phyloP scores from a whole-genome alignment of 805 yeast genomes.

The Candida hungchunana region DNA sequence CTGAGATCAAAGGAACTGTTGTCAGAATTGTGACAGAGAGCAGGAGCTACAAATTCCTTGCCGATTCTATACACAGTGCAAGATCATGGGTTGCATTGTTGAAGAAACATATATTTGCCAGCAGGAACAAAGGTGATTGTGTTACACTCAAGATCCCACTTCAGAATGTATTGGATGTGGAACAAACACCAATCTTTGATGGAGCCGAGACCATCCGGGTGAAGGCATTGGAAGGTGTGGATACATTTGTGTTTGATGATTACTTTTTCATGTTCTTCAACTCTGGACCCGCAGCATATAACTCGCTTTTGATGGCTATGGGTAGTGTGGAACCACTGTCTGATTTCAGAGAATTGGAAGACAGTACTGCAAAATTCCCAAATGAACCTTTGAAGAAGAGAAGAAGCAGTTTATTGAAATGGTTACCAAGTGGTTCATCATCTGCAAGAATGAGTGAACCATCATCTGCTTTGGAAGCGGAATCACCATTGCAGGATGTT shows the following conservation, averaged over 20 bases:
- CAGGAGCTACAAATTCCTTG: conserved; percentile 58
- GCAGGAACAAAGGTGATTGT: conserved; percentile 63
- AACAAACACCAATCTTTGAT: conserved; percentile 51
- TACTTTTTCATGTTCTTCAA: conserved; percentile 66
- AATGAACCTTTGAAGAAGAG: no score
- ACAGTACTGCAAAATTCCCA: conserved; percentile 7
- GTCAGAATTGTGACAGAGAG: conserved; percentile 54
- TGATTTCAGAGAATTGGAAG: conserved; percentile 2
- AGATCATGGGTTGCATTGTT: conserved; percentile 74
- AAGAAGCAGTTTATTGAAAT: no score
- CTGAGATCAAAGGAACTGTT: conserved; percentile 37
- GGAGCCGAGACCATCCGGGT: conserved; percentile 52
- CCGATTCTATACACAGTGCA: conserved; percentile 72
- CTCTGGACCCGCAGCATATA: conserved; percentile 40
- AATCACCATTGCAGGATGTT: no score
- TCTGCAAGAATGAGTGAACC: conserved; percentile 7
- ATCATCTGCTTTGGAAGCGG: background rate
- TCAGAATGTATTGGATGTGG: conserved; percentile 58
- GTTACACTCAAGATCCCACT: conserved; percentile 77
- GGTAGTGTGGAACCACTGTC: conserved; percentile 4
- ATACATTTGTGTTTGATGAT: conserved; percentile 58
- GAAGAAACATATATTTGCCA: conserved; percentile 73
- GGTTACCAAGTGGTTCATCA: no score
- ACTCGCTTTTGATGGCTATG: conserved; percentile 38
- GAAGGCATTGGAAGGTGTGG: conserved; percentile 54